Base-by-base conservation (phyloP, 257 asterid species). In the Solanum piurae region DNA sequence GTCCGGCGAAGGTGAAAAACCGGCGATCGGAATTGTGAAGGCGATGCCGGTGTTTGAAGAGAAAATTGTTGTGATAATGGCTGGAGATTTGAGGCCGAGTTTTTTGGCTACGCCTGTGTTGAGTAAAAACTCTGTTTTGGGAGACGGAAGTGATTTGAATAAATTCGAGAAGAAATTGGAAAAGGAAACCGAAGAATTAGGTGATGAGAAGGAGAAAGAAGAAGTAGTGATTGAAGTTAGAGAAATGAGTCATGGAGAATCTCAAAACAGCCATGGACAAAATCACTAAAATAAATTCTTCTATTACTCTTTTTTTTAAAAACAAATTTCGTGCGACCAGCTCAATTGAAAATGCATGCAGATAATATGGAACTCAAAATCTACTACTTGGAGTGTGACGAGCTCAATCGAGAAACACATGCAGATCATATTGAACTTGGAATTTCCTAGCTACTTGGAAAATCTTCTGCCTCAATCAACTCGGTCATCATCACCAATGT, bases 51-150 rank as follows among this genome's bases (percentile, higher is more conserved):
- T 88, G 64, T 89, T 93, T 84, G 97, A 94, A 73, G 98, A 96
- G 93, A 95, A 95, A 91, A 91, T 90, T 31, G 88, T 95, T 68
- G 99, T 97, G 88, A 94, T 95, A 90, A 93, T 95, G 98, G 96
- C 98, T 1, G 99, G 99, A 1, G 98, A 97, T 44, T 91, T 87
- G 10, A 95, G 94, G 31, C 98, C 99, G 1, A 97, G 98, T 31
- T 95, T 88, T 88, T 76, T 97, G 86, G 99, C 98, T 5, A 97
- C 96, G 9, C 98, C 96, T 37, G 90, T 93, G 93, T 89, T 92
- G 9, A 93, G 95, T 40, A 66, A 95, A 73, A 91, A 37, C 23
- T 14, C n/a, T 80, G 85, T 9, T 80, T 80, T 80, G 60, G 66
- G 10, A 0, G 85, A 77, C 23, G 82, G 10, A 73, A 73, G 82